Evolutionary conservation across 192 early-diverging fungal species (phyloP), one percentile per base, ranked within the genome.

Genomic region (Coemansia pectinata): DNA sequence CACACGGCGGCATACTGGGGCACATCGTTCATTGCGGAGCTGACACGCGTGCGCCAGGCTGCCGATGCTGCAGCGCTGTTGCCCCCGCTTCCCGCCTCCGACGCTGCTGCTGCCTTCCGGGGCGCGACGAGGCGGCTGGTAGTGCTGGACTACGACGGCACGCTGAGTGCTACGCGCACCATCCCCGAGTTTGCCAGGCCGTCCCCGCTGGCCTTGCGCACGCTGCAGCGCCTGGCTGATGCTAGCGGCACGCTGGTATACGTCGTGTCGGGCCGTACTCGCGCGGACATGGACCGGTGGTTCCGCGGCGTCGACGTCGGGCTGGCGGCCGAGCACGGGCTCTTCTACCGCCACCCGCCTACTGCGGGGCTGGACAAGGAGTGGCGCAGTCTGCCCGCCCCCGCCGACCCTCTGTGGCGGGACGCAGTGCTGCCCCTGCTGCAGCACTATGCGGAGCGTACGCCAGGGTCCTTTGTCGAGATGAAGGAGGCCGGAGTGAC

Each of bases 1-100:
- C 96, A 96, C 77, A 99, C 98, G 0, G 97, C 98, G 0, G 95
- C 95, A 11, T 94, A 95, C 77, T 99, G 98, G 98, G 98, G 97
- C 29, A 62, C 88, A 33, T 92, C 92, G 44, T 99, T 99, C 85
- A 94, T 99, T 5, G 88, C 86, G 41, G 98, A 97, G 74, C 82
- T 98, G 52, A 83, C 68, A 63, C 83, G 89, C 47, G 87, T 91
- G 67, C 87, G 84, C 60, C 79, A 76, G 50, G 83, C 42, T 0
- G 73, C 82, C 14, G 68, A 74, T 60, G 78, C 69, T 36, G 74
- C 86, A 5, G 71, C 82, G 50, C 79, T 65, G 69, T 77, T 86
- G 57, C 85, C 85, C 11, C 36, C 48, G 33, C 68, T 85, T 25
- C 79, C 77, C 1, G 39, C 77, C 5, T 3, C 52, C 15, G 15